phyloP scores from a whole-genome alignment of 176 grass and related monocot species.

The Musa schizocarpa region DNA sequence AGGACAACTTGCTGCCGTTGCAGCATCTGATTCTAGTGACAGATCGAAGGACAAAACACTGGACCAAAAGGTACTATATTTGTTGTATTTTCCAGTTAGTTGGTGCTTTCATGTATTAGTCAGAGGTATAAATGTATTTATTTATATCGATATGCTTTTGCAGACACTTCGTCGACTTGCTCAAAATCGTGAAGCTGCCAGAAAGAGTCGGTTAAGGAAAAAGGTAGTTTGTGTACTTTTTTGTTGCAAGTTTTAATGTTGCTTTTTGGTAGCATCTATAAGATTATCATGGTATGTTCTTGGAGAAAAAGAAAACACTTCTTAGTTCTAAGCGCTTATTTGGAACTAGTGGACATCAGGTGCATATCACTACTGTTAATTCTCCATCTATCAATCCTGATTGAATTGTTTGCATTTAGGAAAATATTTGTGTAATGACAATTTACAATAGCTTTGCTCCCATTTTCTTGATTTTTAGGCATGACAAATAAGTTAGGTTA shows the following conservation, averaged over 20 bases:
- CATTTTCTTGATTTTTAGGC: not conserved
- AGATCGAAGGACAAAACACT: conserved; percentile 79
- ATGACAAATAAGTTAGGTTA: not conserved
- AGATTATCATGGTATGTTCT: conserved; percentile 2
- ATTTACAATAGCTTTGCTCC: not conserved
- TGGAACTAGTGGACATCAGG: too few species aligned
- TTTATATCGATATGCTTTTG: conserved; percentile 11
- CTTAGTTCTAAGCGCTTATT: too few species aligned
- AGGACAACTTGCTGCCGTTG: conserved; percentile 34
- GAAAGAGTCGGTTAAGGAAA: conserved; percentile 93
- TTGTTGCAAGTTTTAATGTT: conserved; percentile 2
- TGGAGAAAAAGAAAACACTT: not conserved
- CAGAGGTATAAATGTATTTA: not conserved
- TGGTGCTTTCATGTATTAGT: not conserved
- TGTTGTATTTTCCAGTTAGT: not conserved
- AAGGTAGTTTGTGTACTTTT: conserved; percentile 43
- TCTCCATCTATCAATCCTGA: too few species aligned
- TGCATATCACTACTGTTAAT: not conserved
- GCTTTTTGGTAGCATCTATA: not conserved
- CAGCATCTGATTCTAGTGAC: conserved; percentile 73
- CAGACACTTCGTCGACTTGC: conserved; percentile 85
- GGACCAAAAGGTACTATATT: conserved; percentile 65
- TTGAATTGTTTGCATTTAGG: too few species aligned
- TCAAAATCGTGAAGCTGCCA: conserved; percentile 97
- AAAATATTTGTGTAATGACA: too few species aligned